A percentile compares a stretch with the other conserved stretches of the same genome.
Evolutionary conservation across 2,329 filamentous ascomycete species (phyloP).

Genomic region (Sporothrix euskadiensis): DNA sequence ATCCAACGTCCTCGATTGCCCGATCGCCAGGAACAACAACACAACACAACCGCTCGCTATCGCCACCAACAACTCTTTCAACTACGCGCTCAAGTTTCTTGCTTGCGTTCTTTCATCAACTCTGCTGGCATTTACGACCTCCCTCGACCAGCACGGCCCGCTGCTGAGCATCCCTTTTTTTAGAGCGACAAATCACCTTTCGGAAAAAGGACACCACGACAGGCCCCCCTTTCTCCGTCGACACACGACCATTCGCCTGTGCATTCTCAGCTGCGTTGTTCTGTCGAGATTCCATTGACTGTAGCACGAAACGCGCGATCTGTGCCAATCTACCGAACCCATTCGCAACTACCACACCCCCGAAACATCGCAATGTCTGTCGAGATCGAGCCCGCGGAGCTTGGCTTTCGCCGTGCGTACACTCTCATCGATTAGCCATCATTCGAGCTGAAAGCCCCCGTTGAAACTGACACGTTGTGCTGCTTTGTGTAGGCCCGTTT

Average conservation of each 20-base stretch:
- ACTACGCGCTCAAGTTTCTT: neutral
- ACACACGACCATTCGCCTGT: neutral
- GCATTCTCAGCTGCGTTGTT: neutral
- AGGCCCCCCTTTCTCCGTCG: constrained; percentile 4
- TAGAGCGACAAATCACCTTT: neutral
- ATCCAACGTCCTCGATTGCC: constrained; percentile 16
- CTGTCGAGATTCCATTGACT: neutral
- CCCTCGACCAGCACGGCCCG: neutral
- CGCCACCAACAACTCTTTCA: neutral
- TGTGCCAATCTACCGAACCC: neutral
- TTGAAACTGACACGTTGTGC: neutral
- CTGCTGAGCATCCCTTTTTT: constrained; percentile 12
- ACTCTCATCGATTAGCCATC: neutral
- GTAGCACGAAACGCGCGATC: neutral
- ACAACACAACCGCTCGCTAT: neutral
- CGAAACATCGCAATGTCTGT: constrained; percentile 71
- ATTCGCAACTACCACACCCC: neutral
- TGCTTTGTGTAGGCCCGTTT: constrained; percentile 58
- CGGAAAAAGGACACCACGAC: constrained; percentile 4
- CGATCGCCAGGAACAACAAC: constrained; percentile 16
- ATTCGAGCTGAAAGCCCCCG: neutral
- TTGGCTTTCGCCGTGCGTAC: constrained; percentile 88
- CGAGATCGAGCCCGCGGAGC: constrained; percentile 86
- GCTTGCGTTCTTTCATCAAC: neutral
- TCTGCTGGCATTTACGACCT: neutral